Base-by-base conservation (phyloP, 768 basidiomycete genomes). In the Termitomyces sp. region DNA sequence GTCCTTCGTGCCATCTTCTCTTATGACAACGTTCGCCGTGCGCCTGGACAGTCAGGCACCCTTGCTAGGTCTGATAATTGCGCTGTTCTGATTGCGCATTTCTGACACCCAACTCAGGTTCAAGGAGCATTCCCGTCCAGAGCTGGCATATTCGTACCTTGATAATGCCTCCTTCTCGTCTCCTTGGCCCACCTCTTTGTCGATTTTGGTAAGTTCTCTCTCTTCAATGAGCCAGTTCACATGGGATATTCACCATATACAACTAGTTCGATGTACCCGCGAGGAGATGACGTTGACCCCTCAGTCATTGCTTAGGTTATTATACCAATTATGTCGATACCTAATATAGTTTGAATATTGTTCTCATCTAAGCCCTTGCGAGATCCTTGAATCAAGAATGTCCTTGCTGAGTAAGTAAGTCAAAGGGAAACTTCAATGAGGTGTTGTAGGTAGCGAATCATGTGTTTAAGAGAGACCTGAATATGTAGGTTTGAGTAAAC, bases 171-270 rank as follows among this genome's bases (percentile, higher is more conserved):
- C 83, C 63, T 54, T 72, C n/a, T 72, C 79, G 12, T 74, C 74
- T 4, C 82, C 87, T 18, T 90, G 88, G 88, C 86, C 90, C 0
- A 80, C 79, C 7, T 82, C 83, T 2, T 72, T 92, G 79, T 71
- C 83, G 27, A 64, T 90, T 36, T 73, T 84, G 74, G 82, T 83
- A 67, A 54, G 75, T 64, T 9, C 2, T 14, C n/a, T n/a, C 6
- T 44, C 16, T 1, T 3, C 3, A 3, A 29, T 29, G 4, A 7
- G 8, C 9, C 20, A 6, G 3, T 22, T 20, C 3, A n/a, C 31
- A 22, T 14, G 13, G 9, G 4, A 44, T 53, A 10, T 12, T 53
- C 14, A 58, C 31, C 18, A 20, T 31, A 20, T 0, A 14, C 16
- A 29, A 47, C 3, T 31, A 58, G 51, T 58, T 31, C 14, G 57